phyloP scores from a whole-genome alignment of 1,139 yeast species.

The Sugiyamaella castrensis region DNA sequence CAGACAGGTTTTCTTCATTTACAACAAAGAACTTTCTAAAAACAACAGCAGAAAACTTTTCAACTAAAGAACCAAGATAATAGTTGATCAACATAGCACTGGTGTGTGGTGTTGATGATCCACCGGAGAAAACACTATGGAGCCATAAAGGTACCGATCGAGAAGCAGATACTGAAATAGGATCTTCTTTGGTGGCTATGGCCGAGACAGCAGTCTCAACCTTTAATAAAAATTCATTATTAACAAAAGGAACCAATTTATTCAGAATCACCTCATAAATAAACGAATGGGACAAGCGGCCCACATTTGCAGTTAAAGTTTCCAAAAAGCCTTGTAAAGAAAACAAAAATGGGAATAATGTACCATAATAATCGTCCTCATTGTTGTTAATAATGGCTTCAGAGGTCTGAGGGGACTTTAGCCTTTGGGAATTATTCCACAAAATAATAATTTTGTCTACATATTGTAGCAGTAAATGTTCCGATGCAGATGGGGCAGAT shows the following conservation, averaged over 20 bases:
- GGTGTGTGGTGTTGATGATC: conserved; percentile 25
- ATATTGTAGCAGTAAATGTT: conserved; percentile 43
- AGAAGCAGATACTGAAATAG: background rate
- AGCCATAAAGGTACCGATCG: conserved; percentile 23
- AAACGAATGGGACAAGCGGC: conserved; percentile 12
- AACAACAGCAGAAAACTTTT: conserved; percentile 24
- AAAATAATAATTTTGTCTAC: conserved; percentile 39
- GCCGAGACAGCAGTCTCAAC: conserved; percentile 36
- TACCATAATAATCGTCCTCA: conserved; percentile 32
- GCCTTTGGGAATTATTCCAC: conserved; percentile 22
- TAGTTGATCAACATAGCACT: conserved; percentile 32
- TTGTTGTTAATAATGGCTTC: background rate
- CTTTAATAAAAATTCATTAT: conserved; percentile 36
- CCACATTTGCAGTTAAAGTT: conserved; percentile 27
- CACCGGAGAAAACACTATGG: conserved; percentile 22
- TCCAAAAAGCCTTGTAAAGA: conserved; percentile 40
- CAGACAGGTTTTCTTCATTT: conserved; percentile 5
- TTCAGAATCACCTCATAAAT: conserved; percentile 19
- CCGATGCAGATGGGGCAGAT: conserved; percentile 25
- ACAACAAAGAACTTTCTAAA: conserved; percentile 18
- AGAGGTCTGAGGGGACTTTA: background rate
- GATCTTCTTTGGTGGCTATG: conserved; percentile 3
- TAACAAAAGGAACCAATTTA: conserved; percentile 22
- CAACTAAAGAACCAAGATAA: conserved; percentile 27
- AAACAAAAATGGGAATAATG: conserved; percentile 38